These are phyloP conservation scores for Yamadazyma mexicana DNA, from an alignment of 1,139 yeast genomes.

Conservation along the genomic window DNA sequence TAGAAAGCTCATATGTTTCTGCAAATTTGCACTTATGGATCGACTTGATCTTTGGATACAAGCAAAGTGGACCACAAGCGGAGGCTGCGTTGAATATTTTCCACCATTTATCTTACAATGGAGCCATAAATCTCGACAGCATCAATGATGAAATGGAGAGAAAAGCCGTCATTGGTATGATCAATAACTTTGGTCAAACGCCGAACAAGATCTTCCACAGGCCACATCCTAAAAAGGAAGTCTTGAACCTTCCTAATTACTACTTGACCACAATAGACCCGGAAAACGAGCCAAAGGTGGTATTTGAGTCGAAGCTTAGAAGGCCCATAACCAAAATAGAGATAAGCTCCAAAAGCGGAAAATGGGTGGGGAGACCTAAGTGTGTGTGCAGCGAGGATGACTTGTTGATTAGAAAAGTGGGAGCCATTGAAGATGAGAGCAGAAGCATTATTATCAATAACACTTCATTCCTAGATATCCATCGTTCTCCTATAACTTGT, in stretches of 20 bases:
- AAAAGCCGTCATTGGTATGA: slow-evolving; percentile 75
- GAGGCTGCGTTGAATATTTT: slow-evolving; percentile 68
- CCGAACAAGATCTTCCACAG: slow-evolving; percentile 67
- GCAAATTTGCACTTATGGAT: slow-evolving; percentile 78
- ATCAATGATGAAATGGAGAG: slow-evolving; percentile 72
- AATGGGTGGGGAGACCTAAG: slow-evolving; percentile 49
- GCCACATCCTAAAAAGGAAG: slow-evolving; percentile 59
- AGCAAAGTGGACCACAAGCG: slow-evolving; percentile 73
- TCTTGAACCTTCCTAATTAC: slow-evolving; percentile 34
- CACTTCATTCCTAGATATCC: slow-evolving; percentile 42
- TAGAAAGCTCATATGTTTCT: slow-evolving; percentile 79
- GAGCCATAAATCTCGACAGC: slow-evolving; percentile 73
- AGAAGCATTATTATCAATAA: slow-evolving; percentile 46
- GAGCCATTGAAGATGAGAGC: slow-evolving; percentile 23
- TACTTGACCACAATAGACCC: slow-evolving; percentile 28
- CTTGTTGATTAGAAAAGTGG: slow-evolving; percentile 36
- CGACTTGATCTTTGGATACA: slow-evolving; percentile 75
- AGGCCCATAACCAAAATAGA: slow-evolving; percentile 42
- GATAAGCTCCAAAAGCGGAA: slow-evolving; percentile 30
- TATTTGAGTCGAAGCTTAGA: slow-evolving; percentile 37
- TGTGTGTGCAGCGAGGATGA: slow-evolving; percentile 41
- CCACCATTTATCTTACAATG: slow-evolving; percentile 79
- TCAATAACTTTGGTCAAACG: slow-evolving; percentile 89
- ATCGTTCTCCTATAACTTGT: slow-evolving; percentile 33
- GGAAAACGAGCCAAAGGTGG: slow-evolving; percentile 24